Conservation (phyloP, 371 early-diverging fungal species). For the Syncephalastrum racemosum region DNA sequence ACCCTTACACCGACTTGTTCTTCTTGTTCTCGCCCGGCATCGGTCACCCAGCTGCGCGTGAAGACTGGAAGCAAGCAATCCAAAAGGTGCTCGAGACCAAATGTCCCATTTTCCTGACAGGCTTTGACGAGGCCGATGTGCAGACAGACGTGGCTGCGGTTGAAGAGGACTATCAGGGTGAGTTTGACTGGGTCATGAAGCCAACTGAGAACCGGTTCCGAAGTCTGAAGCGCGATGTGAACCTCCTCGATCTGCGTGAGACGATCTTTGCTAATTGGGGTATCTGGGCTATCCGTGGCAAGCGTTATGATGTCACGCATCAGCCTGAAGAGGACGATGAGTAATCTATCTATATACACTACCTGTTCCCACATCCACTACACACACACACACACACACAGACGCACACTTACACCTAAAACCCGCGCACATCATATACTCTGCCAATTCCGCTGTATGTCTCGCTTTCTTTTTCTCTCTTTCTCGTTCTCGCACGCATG, state of each 20-base stretch:
- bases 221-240: slow-evolving; percentile 76
- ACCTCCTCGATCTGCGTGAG: slow-evolving; percentile 72
- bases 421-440: not conserved
- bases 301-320: slow-evolving; percentile 76
- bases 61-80: slow-evolving; percentile 74
- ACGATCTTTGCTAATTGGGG: slow-evolving; percentile 81
- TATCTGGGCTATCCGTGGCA: slow-evolving; percentile 83
- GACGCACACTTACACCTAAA: not conserved
- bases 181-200: slow-evolving; percentile 77
- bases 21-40: slow-evolving; percentile 84
- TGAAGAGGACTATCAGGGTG: slow-evolving; percentile 57
- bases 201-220: slow-evolving; percentile 72
- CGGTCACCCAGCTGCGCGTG: slow-evolving; percentile 62
- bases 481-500: slow-evolving; percentile 1
- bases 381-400: slow-evolving; percentile 1
- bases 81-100: slow-evolving; percentile 74
- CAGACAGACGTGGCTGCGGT: slow-evolving; percentile 60
- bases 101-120: slow-evolving; percentile 80
- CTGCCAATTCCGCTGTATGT: not conserved
- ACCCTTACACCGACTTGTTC: slow-evolving; percentile 80
- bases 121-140: slow-evolving; percentile 75
- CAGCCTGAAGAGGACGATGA: slow-evolving; percentile 34
- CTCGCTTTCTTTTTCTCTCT: not conserved
- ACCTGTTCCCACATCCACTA: not conserved
- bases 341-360: slow-evolving; percentile 2